Conservation (phyloP, 2,329 filamentous ascomycete genomes). For the Chaetomium strumarium region DNA sequence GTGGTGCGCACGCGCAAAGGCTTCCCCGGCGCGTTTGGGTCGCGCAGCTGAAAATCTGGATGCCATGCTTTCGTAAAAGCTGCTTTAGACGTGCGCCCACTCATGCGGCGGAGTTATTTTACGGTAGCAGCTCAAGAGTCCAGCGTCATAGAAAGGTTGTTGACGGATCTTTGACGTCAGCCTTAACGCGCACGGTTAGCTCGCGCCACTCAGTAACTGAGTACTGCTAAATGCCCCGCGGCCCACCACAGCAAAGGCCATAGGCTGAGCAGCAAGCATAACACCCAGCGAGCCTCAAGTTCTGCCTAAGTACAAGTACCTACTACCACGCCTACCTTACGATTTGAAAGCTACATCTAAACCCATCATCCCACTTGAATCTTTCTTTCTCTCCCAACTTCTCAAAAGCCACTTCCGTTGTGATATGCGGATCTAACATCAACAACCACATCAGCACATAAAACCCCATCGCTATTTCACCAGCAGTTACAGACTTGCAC, state of each 20-base stretch:
- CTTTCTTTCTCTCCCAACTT: no score
- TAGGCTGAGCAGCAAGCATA: no score
- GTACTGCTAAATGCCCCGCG: background rate
- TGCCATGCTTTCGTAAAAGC: constrained; percentile 17
- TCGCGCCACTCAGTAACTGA: no score
- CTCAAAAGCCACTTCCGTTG: no score
- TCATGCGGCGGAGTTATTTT: background rate
- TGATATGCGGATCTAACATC: no score
- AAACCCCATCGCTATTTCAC: background rate
- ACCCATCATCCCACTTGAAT: no score
- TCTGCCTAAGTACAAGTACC: no score
- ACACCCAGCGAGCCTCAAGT: no score
- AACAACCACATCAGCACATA: background rate
- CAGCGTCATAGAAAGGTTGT: background rate
- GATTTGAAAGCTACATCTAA: no score
- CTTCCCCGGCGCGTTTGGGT: constrained; percentile 77
- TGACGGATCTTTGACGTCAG: constrained; percentile 18
- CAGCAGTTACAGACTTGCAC: background rate
- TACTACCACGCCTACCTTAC: no score
- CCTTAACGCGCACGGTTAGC: background rate
- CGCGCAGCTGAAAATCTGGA: constrained; percentile 60
- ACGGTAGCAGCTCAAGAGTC: background rate
- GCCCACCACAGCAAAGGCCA: no score
- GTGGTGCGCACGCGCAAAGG: constrained; percentile 70
- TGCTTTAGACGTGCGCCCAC: background rate